Evolutionary conservation across 2,329 filamentous ascomycete genomes (phyloP).

Genomic region (Xylaria hypoxylon): DNA sequence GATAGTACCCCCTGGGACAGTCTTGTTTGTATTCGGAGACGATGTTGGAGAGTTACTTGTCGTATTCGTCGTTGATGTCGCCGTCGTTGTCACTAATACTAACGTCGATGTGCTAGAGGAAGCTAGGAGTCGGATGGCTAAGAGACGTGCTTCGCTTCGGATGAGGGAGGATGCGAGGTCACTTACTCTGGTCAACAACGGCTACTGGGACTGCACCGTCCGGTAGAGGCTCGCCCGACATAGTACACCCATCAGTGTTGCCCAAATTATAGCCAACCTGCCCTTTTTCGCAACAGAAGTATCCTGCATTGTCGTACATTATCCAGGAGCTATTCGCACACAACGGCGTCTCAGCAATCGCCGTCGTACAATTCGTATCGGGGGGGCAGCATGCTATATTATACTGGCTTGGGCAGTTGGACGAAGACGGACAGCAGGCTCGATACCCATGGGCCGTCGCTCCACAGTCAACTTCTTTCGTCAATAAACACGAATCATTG

Average conservation of each 20-base stretch:
- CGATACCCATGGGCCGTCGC: conserved; percentile 33
- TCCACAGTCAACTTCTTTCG: conserved; percentile 37
- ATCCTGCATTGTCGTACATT: conserved; percentile 43
- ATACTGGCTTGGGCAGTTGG: conserved; percentile 24
- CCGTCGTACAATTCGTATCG: conserved; percentile 38
- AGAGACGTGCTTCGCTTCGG: background rate
- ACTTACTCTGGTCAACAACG: conserved; percentile 38
- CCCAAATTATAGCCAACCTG: conserved; percentile 38
- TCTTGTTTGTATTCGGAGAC: conserved; percentile 13
- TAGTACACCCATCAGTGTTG: conserved; percentile 36
- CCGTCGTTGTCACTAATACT: background rate
- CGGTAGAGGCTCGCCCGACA: conserved; percentile 31
- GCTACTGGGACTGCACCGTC: conserved; percentile 37
- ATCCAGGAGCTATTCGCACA: conserved; percentile 42
- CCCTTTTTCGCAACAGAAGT: conserved; percentile 40
- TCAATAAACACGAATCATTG: conserved; percentile 34
- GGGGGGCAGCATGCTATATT: conserved; percentile 33
- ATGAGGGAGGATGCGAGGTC: background rate
- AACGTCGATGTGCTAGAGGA: conserved; percentile 6
- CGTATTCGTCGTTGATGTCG: background rate
- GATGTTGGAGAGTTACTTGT: background rate
- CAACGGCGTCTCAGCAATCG: conserved; percentile 31
- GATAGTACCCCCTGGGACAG: conserved; percentile 27
- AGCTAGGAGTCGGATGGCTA: conserved; percentile 16
- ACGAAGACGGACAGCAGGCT: conserved; percentile 41